These are phyloP conservation scores for Vitis amurensis DNA, from an alignment of 164 flowering plant species.

Conservation along the genomic window DNA sequence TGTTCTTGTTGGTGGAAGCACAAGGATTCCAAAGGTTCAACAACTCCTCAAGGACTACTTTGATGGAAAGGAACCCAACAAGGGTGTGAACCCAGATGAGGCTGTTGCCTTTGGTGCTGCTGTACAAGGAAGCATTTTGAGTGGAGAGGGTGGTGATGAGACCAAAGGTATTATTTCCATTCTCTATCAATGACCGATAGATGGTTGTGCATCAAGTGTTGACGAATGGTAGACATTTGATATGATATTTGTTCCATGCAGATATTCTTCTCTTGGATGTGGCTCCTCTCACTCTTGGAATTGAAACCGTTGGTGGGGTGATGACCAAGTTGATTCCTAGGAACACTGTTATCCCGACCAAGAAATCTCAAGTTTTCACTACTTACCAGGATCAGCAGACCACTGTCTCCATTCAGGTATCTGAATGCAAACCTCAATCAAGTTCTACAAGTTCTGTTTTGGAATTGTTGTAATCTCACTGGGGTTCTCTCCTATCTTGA, in stretches of 20 bases:
- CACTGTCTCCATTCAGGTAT: slow-evolving; percentile 86
- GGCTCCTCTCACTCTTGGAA: slow-evolving; percentile 87
- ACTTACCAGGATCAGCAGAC: slow-evolving; percentile 96
- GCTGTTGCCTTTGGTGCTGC: slow-evolving; percentile 97
- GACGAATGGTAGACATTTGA: background rate
- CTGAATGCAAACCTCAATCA: too few species aligned
- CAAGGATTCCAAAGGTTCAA: slow-evolving; percentile 92
- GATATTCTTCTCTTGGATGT: slow-evolving; percentile 91
- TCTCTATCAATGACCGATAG: background rate
- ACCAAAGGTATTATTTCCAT: slow-evolving; percentile 60
- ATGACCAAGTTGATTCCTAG: slow-evolving; percentile 96
- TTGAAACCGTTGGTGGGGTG: slow-evolving; percentile 92
- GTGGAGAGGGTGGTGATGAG: slow-evolving; percentile 92
- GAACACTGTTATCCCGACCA: slow-evolving; percentile 89
- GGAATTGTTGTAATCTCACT: background rate
- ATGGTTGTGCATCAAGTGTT: background rate
- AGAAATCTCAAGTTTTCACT: slow-evolving; percentile 91
- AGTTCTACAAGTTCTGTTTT: background rate
- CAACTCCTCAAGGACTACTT: slow-evolving; percentile 86
- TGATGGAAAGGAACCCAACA: slow-evolving; percentile 92
- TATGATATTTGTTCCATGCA: slow-evolving; percentile 21
- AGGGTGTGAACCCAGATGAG: slow-evolving; percentile 96
- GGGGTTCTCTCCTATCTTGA: background rate
- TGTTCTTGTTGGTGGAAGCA: slow-evolving; percentile 95
- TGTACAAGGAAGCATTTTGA: slow-evolving; percentile 85